A percentile compares a stretch with the other conserved stretches of the same genome.
These are phyloP conservation scores for Pezicula rhizophila DNA, from an alignment of 2,329 filamentous ascomycete species.

Conservation along the genomic window DNA sequence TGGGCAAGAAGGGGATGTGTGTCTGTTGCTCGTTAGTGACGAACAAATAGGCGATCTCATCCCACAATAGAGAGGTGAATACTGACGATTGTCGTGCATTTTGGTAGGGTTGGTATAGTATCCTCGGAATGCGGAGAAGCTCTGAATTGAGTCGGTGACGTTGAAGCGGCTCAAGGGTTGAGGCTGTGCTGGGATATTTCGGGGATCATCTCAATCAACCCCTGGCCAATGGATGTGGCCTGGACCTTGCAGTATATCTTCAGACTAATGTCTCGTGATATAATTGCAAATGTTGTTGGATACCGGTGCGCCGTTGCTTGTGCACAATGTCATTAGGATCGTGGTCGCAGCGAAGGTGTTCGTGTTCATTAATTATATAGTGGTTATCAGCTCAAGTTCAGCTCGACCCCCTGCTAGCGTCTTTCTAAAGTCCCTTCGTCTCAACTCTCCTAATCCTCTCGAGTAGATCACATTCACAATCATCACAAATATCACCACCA, in stretches of 20 bases:
- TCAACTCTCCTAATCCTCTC: not conserved
- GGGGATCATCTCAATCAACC: not conserved
- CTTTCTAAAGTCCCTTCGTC: not conserved
- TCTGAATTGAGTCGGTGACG: not conserved
- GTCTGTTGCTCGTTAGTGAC: slow-evolving; percentile 36
- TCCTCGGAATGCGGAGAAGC: not conserved
- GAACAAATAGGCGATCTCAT: not conserved
- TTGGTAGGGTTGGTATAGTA: not conserved
- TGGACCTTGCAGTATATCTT: slow-evolving; percentile 1
- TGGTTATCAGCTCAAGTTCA: too few relatives aligned
- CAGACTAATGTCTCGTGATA: not conserved
- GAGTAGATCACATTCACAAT: not conserved
- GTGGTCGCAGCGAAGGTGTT: too few relatives aligned
- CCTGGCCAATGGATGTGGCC: not conserved
- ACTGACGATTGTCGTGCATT: slow-evolving; percentile 27
- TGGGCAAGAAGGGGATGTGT: slow-evolving; percentile 87
- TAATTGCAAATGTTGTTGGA: too few relatives aligned
- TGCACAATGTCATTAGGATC: not conserved
- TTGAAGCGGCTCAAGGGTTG: not conserved
- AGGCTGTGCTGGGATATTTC: slow-evolving; percentile 2
- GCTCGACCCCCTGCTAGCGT: too few relatives aligned
- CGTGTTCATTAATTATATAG: too few relatives aligned
- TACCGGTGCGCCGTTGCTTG: not conserved
- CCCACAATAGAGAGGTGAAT: not conserved
- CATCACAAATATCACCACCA: not conserved